A percentile compares a stretch with the other conserved stretches of the same genome.
Conservation (phyloP, 495 filamentous ascomycete species). For the Tuber melanosporum region DNA sequence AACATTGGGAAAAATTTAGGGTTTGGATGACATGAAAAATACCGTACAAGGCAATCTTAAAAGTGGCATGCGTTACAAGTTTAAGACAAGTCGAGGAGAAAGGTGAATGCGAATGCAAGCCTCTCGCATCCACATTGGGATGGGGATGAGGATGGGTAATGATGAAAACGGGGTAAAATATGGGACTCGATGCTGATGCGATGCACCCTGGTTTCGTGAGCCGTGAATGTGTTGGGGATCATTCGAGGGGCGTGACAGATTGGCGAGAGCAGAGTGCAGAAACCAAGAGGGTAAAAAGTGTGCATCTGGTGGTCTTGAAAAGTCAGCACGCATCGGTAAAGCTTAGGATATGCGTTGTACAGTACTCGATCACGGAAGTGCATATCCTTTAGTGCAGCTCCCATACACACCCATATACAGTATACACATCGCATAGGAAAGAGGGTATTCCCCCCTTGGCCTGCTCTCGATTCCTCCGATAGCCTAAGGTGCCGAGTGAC, state of each 20-base stretch:
- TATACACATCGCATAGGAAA: not conserved
- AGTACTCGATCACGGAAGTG: not conserved
- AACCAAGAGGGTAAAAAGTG: conserved; percentile 22
- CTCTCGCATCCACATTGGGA: conserved; percentile 11
- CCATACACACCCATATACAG: not conserved
- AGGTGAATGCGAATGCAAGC: conserved; percentile 10
- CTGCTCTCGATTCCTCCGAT: not conserved
- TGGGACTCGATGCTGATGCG: conserved; percentile 15
- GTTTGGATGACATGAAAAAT: not conserved
- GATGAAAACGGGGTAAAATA: conserved; percentile 16
- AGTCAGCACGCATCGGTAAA: conserved; percentile 30
- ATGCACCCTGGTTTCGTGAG: conserved; percentile 26
- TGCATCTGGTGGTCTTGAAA: conserved; percentile 22
- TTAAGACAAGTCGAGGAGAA: conserved; percentile 8
- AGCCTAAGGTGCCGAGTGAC: not conserved
- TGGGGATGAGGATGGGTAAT: conserved; percentile 4
- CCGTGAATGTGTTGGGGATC: conserved; percentile 22
- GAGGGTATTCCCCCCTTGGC: not conserved
- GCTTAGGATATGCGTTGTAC: conserved; percentile 11
- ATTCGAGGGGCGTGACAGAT: conserved; percentile 28
- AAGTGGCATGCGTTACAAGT: not conserved
- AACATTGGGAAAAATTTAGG: not conserved
- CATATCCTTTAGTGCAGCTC: not conserved
- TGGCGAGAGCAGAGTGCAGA: conserved; percentile 35
- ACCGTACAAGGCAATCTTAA: not conserved